Evolutionary conservation across 257 asterid genomes (phyloP), one percentile per base, ranked within the genome.

Genomic region (Paulownia fortunei): DNA sequence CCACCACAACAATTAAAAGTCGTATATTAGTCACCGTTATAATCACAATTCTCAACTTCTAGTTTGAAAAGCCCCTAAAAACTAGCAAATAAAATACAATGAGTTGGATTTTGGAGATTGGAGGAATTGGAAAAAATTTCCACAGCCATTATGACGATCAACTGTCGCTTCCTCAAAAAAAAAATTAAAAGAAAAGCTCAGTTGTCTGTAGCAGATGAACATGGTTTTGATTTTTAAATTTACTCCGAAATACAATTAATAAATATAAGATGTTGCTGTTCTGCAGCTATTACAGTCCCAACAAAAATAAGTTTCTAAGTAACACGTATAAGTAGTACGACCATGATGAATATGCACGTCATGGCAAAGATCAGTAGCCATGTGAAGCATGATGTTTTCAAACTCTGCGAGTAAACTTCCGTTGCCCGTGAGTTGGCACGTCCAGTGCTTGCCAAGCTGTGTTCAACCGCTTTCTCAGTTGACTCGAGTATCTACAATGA

Each of bases 381-480:
- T 1, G 92, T 86, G 82, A 91, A 82, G 88, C 97, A 96, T 3
- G 94, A 77, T 1, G 98, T 96, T 81, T 90, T 92, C 79, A 84
- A 54, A 77, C 94, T 89, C 89, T 77, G 89, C 0, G 96, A 93
- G 86, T 82, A 89, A 8, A 92, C 89, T 64, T 80, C 90, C 92
- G 67, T 72, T 6, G 98, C 97, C 56, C 97, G 87, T 8, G 84
- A 51, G 76, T 69, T 93, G 55, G 94, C 98, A 21, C 86, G 96
- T 60, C 94, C 93, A 0, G 98, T 95, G 82, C 92, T 90, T 3
- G 94, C 99, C 86, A 95, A 79, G 86, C 97, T 93, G 80, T 89
- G 93, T 77, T 95, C 99, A 21, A 95, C 90, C 0, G 97, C 97
- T 79, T 89, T 89, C 86, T 91, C 94, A 3, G 98, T 95, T 24